These are phyloP conservation scores for Ciborinia camelliae DNA, from an alignment of 2,329 filamentous ascomycete species.

Conservation along the genomic window DNA sequence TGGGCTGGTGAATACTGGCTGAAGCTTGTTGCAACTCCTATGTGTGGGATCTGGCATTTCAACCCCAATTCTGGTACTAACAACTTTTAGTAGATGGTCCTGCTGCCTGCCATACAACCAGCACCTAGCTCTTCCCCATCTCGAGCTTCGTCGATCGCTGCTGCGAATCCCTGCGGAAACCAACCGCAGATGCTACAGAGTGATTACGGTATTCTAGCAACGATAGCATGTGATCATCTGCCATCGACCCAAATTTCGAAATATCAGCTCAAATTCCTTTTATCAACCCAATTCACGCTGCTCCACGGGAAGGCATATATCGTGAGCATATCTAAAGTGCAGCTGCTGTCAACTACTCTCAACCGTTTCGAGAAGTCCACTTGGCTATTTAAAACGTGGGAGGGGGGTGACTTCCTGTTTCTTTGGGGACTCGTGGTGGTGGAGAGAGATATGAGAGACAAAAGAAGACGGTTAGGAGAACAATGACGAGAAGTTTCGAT, in stretches of 20 bases:
- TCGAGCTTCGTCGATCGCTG: constrained; percentile 28
- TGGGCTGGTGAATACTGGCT: too few relatives aligned
- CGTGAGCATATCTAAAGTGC: too few relatives aligned
- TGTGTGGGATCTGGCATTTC: too few relatives aligned
- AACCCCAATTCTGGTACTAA: background rate
- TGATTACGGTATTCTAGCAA: constrained; percentile 8
- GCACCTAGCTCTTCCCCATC: constrained; percentile 49
- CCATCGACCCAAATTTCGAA: constrained; percentile 46
- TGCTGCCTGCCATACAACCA: constrained; percentile 68
- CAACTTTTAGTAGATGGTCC: constrained; percentile 45
- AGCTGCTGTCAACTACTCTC: too few relatives aligned
- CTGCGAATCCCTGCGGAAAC: constrained; percentile 44
- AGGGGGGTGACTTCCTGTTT: too few relatives aligned
- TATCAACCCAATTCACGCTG: constrained; percentile 26
- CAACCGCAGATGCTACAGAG: constrained; percentile 46
- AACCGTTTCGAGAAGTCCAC: too few relatives aligned
- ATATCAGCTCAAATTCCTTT: constrained; percentile 38
- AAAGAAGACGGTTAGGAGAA: too few relatives aligned
- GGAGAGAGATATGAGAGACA: too few relatives aligned
- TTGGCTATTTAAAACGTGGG: too few relatives aligned
- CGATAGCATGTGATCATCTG: constrained; percentile 26
- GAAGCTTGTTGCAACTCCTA: too few relatives aligned
- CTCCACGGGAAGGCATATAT: constrained; percentile 22
- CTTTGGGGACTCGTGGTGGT: too few relatives aligned
- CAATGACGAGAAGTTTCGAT: too few relatives aligned